These are phyloP conservation scores for Nectriaceae sp. DNA, from an alignment of 2,329 filamentous ascomycete species.

Conservation along the genomic window DNA sequence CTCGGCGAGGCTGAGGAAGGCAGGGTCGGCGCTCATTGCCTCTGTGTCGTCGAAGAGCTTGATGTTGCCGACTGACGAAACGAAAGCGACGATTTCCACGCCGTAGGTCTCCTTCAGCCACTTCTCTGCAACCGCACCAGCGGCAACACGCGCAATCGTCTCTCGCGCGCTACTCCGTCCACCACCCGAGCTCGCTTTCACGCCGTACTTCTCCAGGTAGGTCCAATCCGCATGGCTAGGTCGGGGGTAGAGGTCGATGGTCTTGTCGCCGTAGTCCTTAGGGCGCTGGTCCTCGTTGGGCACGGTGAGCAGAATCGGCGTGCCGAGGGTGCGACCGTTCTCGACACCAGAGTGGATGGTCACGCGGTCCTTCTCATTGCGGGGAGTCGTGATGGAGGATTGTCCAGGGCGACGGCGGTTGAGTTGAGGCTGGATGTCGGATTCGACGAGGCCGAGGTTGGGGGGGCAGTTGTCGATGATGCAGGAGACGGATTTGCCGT, in stretches of 20 bases:
- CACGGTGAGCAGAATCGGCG: constrained; percentile 85
- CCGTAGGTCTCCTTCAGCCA: constrained; percentile 80
- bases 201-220: constrained; percentile 95
- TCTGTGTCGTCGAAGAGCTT: constrained; percentile 27
- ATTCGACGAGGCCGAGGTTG: constrained; percentile 80
- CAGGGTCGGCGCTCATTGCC: constrained; percentile 71
- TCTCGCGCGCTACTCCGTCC: constrained; percentile 91
- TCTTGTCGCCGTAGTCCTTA: constrained; percentile 85
- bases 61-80: constrained; percentile 71
- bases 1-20: constrained; percentile 66
- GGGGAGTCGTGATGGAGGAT: constrained; percentile 84
- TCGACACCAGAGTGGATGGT: constrained; percentile 93
- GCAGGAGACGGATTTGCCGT: constrained; percentile 90
- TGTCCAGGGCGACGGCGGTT: constrained; percentile 88
- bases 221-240: constrained; percentile 96
- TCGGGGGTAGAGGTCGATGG: constrained; percentile 89
- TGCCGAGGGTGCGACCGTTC: constrained; percentile 58
- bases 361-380: constrained; percentile 89
- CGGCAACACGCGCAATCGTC: constrained; percentile 91
- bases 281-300: constrained; percentile 92
- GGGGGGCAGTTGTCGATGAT: constrained; percentile 94
- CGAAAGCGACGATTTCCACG: constrained; percentile 89
- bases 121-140: constrained; percentile 91
- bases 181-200: constrained; percentile 88
- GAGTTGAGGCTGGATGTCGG: constrained; percentile 93